Evolutionary conservation across 192 early-diverging fungal species (phyloP).

Genomic region (Podila clonocystis): DNA sequence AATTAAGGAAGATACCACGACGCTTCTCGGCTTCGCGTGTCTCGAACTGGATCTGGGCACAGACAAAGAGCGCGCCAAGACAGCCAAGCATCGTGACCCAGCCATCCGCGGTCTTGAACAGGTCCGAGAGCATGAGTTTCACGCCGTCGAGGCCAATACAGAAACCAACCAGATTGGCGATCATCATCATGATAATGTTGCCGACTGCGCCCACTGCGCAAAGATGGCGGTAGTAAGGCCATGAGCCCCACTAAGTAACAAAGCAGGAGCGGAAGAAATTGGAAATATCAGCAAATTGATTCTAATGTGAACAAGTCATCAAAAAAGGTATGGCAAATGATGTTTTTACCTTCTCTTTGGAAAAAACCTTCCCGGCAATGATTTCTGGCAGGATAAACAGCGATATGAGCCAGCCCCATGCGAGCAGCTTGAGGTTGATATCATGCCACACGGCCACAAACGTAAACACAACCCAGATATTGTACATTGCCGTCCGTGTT

Average conservation of each 20-base stretch:
- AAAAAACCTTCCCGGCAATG: slow-evolving; percentile 67
- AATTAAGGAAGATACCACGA: slow-evolving; percentile 51
- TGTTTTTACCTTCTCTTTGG: slow-evolving; percentile 56
- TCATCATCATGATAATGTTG: slow-evolving; percentile 95
- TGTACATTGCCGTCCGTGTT: slow-evolving; percentile 70
- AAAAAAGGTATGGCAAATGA: background rate
- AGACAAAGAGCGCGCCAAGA: slow-evolving; percentile 63
- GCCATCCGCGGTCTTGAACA: slow-evolving; percentile 51
- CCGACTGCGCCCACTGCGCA: slow-evolving; percentile 83
- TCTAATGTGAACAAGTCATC: background rate
- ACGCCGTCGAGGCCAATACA: slow-evolving; percentile 90
- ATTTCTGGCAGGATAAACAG: slow-evolving; percentile 90
- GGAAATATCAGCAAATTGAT: slow-evolving; percentile 43
- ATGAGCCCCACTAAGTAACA: slow-evolving; percentile 58
- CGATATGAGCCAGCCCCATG: slow-evolving; percentile 94
- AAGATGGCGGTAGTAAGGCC: slow-evolving; percentile 75
- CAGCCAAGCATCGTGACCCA: slow-evolving; percentile 60
- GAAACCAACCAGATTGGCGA: slow-evolving; percentile 95
- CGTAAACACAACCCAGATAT: slow-evolving; percentile 90
- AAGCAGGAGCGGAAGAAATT: slow-evolving; percentile 30
- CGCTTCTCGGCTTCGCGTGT: slow-evolving; percentile 78
- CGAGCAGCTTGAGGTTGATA: slow-evolving; percentile 82
- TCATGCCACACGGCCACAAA: slow-evolving; percentile 99
- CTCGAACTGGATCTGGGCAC: slow-evolving; percentile 86
- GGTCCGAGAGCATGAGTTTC: slow-evolving; percentile 72